Evolutionary conservation across 164 flowering plant species (phyloP).

Genomic region (Nymphaea colorata): DNA sequence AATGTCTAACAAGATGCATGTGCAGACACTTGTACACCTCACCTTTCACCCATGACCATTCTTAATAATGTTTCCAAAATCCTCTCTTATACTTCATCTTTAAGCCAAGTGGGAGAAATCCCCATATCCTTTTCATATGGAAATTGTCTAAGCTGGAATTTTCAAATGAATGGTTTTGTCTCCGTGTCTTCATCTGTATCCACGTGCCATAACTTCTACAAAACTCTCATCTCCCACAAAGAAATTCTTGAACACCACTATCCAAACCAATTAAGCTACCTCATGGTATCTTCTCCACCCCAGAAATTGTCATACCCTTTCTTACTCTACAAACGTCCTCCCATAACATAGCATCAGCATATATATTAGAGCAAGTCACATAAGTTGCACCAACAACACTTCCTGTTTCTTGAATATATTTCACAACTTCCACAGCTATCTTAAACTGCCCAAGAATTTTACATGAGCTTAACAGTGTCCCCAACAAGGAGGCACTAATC

Average conservation of each 20-base stretch:
- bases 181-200: too few species aligned
- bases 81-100: too few species aligned
- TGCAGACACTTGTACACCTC: too few species aligned
- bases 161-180: too few species aligned
- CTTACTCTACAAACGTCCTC: conserved; percentile 28
- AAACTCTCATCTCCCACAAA: not conserved
- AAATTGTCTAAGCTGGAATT: too few species aligned
- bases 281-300: conserved; percentile 38
- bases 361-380: conserved; percentile 34
- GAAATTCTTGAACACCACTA: conserved; percentile 3
- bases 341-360: conserved; percentile 47
- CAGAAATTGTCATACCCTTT: conserved; percentile 27
- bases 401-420: conserved; percentile 21
- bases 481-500: conserved; percentile 3
- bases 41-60: too few species aligned
- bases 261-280: conserved; percentile 39
- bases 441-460: not conserved
- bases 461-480: not conserved
- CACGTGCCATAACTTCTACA: not conserved
- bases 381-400: conserved; percentile 26
- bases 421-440: conserved; percentile 14
- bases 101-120: too few species aligned
- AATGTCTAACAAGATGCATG: too few species aligned
- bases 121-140: too few species aligned
- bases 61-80: too few species aligned